A percentile compares a stretch with the other conserved stretches of the same genome.
These are phyloP conservation scores for Tuber calosporum DNA, from an alignment of 495 filamentous ascomycete genomes.

Conservation along the genomic window DNA sequence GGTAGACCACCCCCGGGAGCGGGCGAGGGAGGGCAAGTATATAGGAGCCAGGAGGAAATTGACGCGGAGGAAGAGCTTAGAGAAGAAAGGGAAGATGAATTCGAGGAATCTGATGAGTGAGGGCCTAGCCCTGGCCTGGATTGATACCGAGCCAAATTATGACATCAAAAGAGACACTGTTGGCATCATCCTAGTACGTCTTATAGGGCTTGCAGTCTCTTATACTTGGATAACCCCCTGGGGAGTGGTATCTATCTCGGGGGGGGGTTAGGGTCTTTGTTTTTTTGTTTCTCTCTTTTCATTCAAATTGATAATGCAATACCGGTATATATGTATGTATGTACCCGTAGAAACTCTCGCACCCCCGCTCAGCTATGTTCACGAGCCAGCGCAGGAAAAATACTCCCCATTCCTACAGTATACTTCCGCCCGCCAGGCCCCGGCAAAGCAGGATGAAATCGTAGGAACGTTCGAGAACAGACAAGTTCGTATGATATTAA, in stretches of 20 bases:
- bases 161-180: neutral
- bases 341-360: neutral
- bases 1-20: neutral
- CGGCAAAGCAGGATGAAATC: neutral
- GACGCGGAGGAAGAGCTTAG: neutral
- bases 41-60: neutral
- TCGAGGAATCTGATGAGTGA: neutral
- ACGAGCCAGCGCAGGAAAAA: neutral
- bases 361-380: neutral
- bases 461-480: neutral
- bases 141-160: neutral
- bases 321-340: no score
- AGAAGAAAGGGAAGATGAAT: neutral
- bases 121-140: neutral
- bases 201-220: neutral
- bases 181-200: neutral
- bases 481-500: neutral
- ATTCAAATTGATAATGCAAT: neutral
- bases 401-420: neutral
- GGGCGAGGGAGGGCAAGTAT: neutral
- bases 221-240: neutral
- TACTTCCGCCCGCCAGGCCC: neutral
- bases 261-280: neutral
- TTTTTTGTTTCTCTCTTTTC: no score
- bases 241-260: neutral